Conservation (phyloP, 192 early-diverging fungal species). For the Phlyctochytrium arcticum region DNA sequence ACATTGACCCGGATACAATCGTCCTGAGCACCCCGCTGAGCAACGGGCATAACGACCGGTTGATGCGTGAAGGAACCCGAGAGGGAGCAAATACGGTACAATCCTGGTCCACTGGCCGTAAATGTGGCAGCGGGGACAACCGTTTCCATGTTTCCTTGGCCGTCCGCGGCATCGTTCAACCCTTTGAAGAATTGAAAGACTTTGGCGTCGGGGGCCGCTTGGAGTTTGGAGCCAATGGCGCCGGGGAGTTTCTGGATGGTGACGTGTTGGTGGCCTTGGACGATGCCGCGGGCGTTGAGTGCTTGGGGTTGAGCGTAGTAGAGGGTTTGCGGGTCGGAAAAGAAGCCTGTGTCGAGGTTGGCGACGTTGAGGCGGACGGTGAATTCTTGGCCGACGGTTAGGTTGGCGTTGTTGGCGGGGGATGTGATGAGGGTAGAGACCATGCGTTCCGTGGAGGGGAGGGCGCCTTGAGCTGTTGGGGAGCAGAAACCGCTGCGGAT, state of each 20-base stretch:
- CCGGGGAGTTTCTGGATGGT: slow-evolving; percentile 28
- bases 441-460: slow-evolving; percentile 37
- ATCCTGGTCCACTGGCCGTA: slow-evolving; percentile 23
- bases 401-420: slow-evolving; percentile 28
- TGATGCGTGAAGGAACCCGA: slow-evolving; percentile 33
- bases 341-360: slow-evolving; percentile 42
- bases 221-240: background rate
- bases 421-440: slow-evolving; percentile 31
- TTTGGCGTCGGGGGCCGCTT: slow-evolving; percentile 17
- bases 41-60: slow-evolving; percentile 37
- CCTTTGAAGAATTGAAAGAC: slow-evolving; percentile 41
- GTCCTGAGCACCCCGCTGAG: slow-evolving; percentile 43
- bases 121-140: slow-evolving; percentile 28
- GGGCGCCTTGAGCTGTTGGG: slow-evolving; percentile 15
- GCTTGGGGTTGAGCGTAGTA: slow-evolving; percentile 36
- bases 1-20: slow-evolving; percentile 42
- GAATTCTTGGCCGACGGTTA: slow-evolving; percentile 15
- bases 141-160: slow-evolving; percentile 11
- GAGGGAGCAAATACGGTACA: slow-evolving; percentile 35
- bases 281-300: slow-evolving; percentile 28
- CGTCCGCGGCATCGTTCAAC: slow-evolving; percentile 32
- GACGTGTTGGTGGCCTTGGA: slow-evolving; percentile 44
- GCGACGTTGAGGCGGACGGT: slow-evolving; percentile 22
- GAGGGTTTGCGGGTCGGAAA: slow-evolving; percentile 23
- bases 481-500: slow-evolving; percentile 20